phyloP scores from a whole-genome alignment of 2,329 filamentous ascomycete genomes.

The Cordyceps tenuipes region DNA sequence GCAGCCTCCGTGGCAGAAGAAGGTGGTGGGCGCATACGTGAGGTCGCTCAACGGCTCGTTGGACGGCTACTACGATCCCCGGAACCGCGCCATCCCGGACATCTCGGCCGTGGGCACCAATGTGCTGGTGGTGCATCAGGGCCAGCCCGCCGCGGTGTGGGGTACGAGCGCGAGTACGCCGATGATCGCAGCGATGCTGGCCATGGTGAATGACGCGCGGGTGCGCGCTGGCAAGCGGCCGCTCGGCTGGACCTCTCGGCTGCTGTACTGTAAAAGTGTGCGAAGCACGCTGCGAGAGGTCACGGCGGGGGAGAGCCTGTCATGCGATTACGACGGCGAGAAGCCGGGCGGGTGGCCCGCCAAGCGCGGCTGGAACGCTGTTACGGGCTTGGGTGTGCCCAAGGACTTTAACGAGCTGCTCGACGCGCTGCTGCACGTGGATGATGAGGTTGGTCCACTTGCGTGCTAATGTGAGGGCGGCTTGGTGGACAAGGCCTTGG shows the following conservation, averaged over 20 bases:
- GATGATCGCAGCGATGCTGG: conserved; percentile 45
- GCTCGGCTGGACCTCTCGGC: conserved; percentile 46
- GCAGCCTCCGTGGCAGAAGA: conserved; percentile 37
- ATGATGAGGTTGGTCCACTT: not conserved
- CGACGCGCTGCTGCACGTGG: conserved; percentile 23
- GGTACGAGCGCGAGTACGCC: conserved; percentile 47
- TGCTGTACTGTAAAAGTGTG: conserved; percentile 34
- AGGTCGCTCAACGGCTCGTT: conserved; percentile 33
- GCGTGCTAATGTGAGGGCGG: not conserved
- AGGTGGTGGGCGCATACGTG: conserved; percentile 33
- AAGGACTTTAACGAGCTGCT: conserved; percentile 32
- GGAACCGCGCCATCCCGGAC: conserved; percentile 42
- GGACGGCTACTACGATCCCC: conserved; percentile 33
- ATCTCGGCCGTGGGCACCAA: conserved; percentile 49
- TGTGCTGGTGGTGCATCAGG: conserved; percentile 34
- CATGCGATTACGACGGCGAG: conserved; percentile 27
- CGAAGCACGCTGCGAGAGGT: conserved; percentile 33
- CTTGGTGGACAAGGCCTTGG: too few species aligned
- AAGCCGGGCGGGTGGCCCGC: conserved; percentile 36
- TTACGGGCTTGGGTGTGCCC: conserved; percentile 42
- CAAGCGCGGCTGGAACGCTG: conserved; percentile 36
- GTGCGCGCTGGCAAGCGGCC: conserved; percentile 37
- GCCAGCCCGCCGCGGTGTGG: conserved; percentile 20
- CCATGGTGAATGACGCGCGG: conserved; percentile 46
- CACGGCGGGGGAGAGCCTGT: conserved; percentile 29